Base-by-base conservation (phyloP, 1,284 basidiomycete species). In the Schizopora paradoxa region DNA sequence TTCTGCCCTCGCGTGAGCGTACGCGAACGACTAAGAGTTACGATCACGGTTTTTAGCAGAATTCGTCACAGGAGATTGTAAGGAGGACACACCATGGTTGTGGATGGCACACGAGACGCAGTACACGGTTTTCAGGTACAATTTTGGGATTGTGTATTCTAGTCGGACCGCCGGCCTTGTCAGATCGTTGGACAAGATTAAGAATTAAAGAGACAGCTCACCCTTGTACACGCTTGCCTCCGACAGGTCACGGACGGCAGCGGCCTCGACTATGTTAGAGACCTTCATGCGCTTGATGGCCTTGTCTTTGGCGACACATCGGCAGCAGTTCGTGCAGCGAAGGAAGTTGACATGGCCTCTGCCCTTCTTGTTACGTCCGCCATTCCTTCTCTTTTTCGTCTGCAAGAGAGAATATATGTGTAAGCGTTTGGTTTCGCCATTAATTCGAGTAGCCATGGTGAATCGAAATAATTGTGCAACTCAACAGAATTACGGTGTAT, bases 201-300 rank as follows among this genome's bases (percentile, higher is more conserved):
- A 21, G 7, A 21, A 38, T 25, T 23, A 44, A 32, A n/a, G 29
- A 19, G 7, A 8, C 36, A 36, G 27, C 87, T 57, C 60, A 93
- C 91, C 91, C 54, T 75, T 69, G 76, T 98, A 99, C 57, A 98
- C 88, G 57, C 85, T 90, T 42, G 95, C 94, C 63, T 99, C 96
- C 66, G 86, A 91, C 66, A 99, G 86, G 76, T 99, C 95, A 61
- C 95, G 81, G 60, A 99, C 89, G 54, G 95, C 95, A 49, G 95
- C 95, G 62, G 91, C 88, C 80, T 99, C 94, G 53, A 99, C 93
- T 88, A 99, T 99, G 84, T 99, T 99, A 71, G 94, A 86, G 63
- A 99, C 94, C 45, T 94, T 97, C 82, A 97, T 97, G 52, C 95
- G 80, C 79, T 99, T 99, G 86, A 99, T 98, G 57, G 96, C 95